These are phyloP conservation scores for Cercospora citrullina DNA, from an alignment of 2,329 filamentous ascomycete species.

Conservation along the genomic window DNA sequence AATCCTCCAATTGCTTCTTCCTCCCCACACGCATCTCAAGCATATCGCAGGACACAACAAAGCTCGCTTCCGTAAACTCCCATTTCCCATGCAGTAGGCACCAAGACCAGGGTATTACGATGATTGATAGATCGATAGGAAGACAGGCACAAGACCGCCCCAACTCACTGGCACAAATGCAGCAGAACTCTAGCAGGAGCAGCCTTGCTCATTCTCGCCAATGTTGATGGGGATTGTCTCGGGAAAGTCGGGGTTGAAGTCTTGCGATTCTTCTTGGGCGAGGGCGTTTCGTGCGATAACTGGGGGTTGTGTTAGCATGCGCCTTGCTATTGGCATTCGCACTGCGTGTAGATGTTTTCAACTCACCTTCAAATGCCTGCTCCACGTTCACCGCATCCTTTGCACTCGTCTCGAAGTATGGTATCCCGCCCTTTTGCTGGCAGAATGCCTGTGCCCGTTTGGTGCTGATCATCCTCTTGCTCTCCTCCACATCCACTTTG, in stretches of 20 bases:
- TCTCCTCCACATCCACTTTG: slow-evolving; percentile 98
- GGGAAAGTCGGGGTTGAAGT: slow-evolving; percentile 95
- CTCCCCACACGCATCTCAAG: neutral
- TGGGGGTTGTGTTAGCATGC: slow-evolving; percentile 41
- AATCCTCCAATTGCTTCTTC: neutral
- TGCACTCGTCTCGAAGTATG: slow-evolving; percentile 98
- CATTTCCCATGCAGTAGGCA: neutral
- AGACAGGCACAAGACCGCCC: neutral
- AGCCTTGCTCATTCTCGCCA: slow-evolving; percentile 88
- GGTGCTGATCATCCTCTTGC: slow-evolving; percentile 91
- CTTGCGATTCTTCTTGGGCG: slow-evolving; percentile 94
- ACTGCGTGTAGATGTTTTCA: too few relatives aligned
- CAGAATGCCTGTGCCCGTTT: slow-evolving; percentile 98
- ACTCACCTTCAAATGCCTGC: slow-evolving; percentile 68
- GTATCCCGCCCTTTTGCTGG: slow-evolving; percentile 94
- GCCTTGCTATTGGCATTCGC: too few relatives aligned
- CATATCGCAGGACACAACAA: neutral
- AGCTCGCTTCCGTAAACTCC: neutral
- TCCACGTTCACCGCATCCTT: slow-evolving; percentile 99
- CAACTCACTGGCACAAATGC: neutral
- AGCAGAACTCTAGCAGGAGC: slow-evolving; percentile 69
- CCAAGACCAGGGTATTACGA: slow-evolving; percentile 3
- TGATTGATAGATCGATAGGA: neutral
- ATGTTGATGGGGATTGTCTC: slow-evolving; percentile 98
- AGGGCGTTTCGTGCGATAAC: slow-evolving; percentile 96